Conservation (phyloP, 2,329 filamentous ascomycete species). For the Claviceps sp. region DNA sequence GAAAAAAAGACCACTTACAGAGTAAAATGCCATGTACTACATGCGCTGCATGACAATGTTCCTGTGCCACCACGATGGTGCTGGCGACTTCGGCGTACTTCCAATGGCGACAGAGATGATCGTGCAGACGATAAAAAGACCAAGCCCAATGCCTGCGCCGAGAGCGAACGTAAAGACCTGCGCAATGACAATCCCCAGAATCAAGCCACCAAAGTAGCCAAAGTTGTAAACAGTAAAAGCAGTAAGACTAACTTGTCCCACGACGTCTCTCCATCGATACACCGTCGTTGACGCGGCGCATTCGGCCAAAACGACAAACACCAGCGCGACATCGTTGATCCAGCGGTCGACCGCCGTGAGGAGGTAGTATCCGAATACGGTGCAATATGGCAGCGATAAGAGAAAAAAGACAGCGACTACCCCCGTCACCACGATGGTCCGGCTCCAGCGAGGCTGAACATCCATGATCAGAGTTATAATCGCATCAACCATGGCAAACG, state of each 20-base stretch:
- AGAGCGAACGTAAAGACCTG: slow-evolving; percentile 30
- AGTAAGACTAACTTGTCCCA: slow-evolving; percentile 28
- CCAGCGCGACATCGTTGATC: slow-evolving; percentile 40
- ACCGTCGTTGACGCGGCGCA: slow-evolving; percentile 37
- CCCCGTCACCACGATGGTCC: slow-evolving; percentile 34
- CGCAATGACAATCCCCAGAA: slow-evolving; percentile 36
- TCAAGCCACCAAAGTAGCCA: slow-evolving; percentile 38
- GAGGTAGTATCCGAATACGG: slow-evolving; percentile 42
- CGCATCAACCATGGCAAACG: slow-evolving; percentile 46
- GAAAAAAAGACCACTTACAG: slow-evolving; percentile 21
- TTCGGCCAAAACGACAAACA: slow-evolving; percentile 41
- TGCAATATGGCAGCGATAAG: slow-evolving; percentile 42
- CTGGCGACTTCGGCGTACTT: slow-evolving; percentile 26
- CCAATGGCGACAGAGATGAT: slow-evolving; percentile 26
- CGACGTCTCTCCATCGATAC: slow-evolving; percentile 36
- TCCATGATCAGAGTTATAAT: slow-evolving; percentile 41
- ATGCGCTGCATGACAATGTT: slow-evolving; percentile 26
- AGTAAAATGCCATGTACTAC: slow-evolving; percentile 43
- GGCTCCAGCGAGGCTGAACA: slow-evolving; percentile 31
- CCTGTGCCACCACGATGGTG: slow-evolving; percentile 27
- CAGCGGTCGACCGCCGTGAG: slow-evolving; percentile 41
- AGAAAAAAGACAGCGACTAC: slow-evolving; percentile 37
- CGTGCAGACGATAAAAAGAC: slow-evolving; percentile 31
- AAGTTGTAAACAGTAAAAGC: slow-evolving; percentile 32
- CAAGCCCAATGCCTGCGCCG: slow-evolving; percentile 38